Base-by-base conservation (phyloP, 768 basidiomycete species). In the Boletus reticuloceps region DNA sequence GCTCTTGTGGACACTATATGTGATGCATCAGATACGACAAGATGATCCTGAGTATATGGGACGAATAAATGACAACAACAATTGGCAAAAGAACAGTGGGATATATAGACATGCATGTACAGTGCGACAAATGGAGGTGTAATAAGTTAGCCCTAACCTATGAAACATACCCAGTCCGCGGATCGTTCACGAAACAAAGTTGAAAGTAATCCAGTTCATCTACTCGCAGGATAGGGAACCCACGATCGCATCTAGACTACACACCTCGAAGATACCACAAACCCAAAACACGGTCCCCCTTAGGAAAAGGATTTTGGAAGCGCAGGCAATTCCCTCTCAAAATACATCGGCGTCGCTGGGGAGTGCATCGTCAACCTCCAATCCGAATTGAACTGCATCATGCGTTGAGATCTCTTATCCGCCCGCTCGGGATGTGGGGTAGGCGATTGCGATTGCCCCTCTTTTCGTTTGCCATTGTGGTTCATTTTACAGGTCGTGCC, bases 401-500 rank as follows among this genome's bases (percentile, higher is more conserved):
- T 1, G 17, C 17, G 25, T 6, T 44, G 34, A 2, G 25, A 12
- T 13, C 2, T 36, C 11, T 48, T 64, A 16, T 13, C 25, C 4
- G 8, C 25, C 12, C 46, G 39, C 27, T 49, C 41, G 1, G 12
- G 19, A 16, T 12, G 34, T 2, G 40, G 29, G 5, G 36, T 14
- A 0, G 41, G 31, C 5, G 52, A 38, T 9, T n/a, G 20, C 27
- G 43, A 38, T 40, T 11, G 29, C 1, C 29, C 50, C 8, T 49
- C 53, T 13, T 51, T 55, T 27, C 22, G 51, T 25, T 55, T 54
- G 29, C 39, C 29, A 20, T 43, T 40, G 12, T 55, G 54, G 27
- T 60, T 39, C 39, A 38, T 47, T 22, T 45, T 60, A 0, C 63
- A 53, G n/a, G 65, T 68, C 12, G 40, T 47, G 11, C 68, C 65